Evolutionary conservation across 2,329 filamentous ascomycete species (phyloP).

Genomic region (Diplodia scrobiculata): DNA sequence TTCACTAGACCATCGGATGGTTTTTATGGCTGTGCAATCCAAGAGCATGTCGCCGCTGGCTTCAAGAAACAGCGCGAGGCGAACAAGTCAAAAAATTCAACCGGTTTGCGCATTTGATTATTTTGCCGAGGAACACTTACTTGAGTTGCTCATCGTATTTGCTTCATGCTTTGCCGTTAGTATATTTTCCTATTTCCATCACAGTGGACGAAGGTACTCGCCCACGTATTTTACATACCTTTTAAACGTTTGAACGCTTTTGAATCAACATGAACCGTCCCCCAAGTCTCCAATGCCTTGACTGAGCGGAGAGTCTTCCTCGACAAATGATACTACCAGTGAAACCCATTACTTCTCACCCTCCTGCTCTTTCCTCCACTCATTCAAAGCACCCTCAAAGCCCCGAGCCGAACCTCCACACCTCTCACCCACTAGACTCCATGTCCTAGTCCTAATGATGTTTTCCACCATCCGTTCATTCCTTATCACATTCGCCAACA

Average conservation of each 20-base stretch:
- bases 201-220: not conserved
- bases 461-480: slow-evolving; percentile 76
- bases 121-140: not conserved
- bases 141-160: not conserved
- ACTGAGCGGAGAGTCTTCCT: slow-evolving; percentile 6
- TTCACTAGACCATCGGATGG: not conserved
- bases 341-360: not conserved
- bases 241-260: slow-evolving; percentile 7
- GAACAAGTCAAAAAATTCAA: not conserved
- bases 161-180: not conserved
- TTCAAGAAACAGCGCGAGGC: not conserved
- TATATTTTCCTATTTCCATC: not conserved
- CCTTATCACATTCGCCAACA: slow-evolving; percentile 69
- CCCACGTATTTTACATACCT: not conserved
- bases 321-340: not conserved
- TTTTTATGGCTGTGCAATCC: not conserved
- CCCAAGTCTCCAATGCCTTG: not conserved
- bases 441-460: slow-evolving; percentile 79
- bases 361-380: slow-evolving; percentile 36
- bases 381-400: slow-evolving; percentile 41
- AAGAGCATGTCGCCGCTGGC: slow-evolving; percentile 5
- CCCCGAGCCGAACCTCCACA: slow-evolving; percentile 62
- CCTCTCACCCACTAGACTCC: slow-evolving; percentile 74
- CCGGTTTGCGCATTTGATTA: not conserved
- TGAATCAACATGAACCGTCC: not conserved